Conservation (phyloP, 768 basidiomycete genomes). For the Dioszegia crocea region DNA sequence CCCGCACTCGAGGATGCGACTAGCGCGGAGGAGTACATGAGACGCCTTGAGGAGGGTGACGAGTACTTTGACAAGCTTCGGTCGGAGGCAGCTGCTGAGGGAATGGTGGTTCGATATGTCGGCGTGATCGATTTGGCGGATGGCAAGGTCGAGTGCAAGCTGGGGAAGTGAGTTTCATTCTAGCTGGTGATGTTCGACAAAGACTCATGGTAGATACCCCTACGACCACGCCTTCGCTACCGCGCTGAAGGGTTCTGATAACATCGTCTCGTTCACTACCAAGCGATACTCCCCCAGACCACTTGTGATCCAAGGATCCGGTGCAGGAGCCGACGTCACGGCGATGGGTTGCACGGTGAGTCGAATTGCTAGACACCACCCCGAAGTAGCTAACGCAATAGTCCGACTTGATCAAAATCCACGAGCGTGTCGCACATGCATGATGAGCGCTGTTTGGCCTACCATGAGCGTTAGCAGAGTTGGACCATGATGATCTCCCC, state of each 20-base stretch:
- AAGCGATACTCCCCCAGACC: constrained; percentile 83
- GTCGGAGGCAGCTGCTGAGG: constrained; percentile 69
- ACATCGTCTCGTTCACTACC: constrained; percentile 96
- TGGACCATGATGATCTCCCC: too few relatives aligned
- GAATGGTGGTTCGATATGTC: constrained; percentile 86
- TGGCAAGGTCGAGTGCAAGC: constrained; percentile 73
- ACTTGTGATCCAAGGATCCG: constrained; percentile 89
- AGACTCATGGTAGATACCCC: constrained; percentile 63
- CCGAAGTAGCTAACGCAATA: constrained; percentile 9
- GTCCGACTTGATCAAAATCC: constrained; percentile 66
- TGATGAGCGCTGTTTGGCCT: too few relatives aligned
- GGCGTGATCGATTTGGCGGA: constrained; percentile 81
- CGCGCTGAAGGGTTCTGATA: constrained; percentile 91
- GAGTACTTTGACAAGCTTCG: constrained; percentile 69
- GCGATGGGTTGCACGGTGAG: constrained; percentile 85
- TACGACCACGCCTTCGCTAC: constrained; percentile 89
- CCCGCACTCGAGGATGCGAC: constrained; percentile 62
- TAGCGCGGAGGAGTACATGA: constrained; percentile 77
- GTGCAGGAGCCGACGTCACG: constrained; percentile 96
- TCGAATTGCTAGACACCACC: background rate
- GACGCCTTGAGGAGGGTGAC: constrained; percentile 75
- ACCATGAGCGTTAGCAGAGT: too few relatives aligned
- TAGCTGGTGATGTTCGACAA: background rate
- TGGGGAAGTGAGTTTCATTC: constrained; percentile 67
- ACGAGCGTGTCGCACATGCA: constrained; percentile 39